Evolutionary conservation across 1,284 basidiomycete species (phyloP).

Genomic region (Ustilago hordei): DNA sequence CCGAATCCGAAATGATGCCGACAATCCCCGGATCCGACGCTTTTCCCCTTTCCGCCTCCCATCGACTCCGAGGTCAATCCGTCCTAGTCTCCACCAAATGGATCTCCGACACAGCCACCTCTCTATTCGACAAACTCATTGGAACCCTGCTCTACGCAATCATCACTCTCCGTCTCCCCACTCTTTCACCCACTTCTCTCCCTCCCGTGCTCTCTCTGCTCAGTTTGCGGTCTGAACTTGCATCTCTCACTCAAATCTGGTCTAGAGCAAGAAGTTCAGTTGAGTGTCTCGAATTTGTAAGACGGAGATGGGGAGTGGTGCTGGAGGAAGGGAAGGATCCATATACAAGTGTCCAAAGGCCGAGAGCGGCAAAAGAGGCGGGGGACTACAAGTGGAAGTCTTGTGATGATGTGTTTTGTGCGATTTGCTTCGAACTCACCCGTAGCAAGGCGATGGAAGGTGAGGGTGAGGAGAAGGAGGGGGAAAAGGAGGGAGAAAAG

Average conservation of each 20-base stretch:
- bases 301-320: slow-evolving; percentile 48
- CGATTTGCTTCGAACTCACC: slow-evolving; percentile 56
- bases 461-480: background rate
- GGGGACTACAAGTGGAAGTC: slow-evolving; percentile 52
- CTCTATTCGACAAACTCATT: slow-evolving; percentile 46
- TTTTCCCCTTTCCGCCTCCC: slow-evolving; percentile 10
- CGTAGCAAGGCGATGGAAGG: slow-evolving; percentile 2
- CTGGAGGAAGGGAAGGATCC: slow-evolving; percentile 30
- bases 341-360: slow-evolving; percentile 21
- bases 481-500: background rate
- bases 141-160: slow-evolving; percentile 49
- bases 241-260: slow-evolving; percentile 46
- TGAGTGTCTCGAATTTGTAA: slow-evolving; percentile 58
- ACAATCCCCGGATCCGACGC: background rate
- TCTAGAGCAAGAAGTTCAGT: slow-evolving; percentile 38
- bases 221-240: slow-evolving; percentile 47
- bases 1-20: slow-evolving; percentile 6
- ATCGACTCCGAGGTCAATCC: slow-evolving; percentile 41
- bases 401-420: slow-evolving; percentile 46
- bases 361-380: slow-evolving; percentile 28
- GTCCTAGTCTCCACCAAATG: slow-evolving; percentile 53
- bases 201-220: slow-evolving; percentile 53
- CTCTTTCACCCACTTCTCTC: slow-evolving; percentile 53
- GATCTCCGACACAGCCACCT: slow-evolving; percentile 49
- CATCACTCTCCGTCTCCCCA: slow-evolving; percentile 51